A percentile compares a stretch with the other conserved stretches of the same genome.
Conservation (phyloP, 495 filamentous ascomycete species). For the Penicillium flavigenum region DNA sequence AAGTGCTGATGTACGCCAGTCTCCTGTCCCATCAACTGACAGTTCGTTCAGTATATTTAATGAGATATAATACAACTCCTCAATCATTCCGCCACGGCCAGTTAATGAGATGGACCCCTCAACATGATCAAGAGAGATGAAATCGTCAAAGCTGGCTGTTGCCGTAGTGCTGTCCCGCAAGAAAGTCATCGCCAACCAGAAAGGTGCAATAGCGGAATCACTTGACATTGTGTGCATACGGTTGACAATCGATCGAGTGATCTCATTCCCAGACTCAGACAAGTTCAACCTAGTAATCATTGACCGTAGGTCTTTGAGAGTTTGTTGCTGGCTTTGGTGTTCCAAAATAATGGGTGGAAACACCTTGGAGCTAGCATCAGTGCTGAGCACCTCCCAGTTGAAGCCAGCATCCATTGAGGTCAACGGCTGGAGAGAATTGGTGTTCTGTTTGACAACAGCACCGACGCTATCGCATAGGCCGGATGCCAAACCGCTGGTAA, state of each 20-base stretch:
- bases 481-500: conserved; percentile 65
- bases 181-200: conserved; percentile 80
- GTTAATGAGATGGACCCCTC: conserved; percentile 36
- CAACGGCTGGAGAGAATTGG: conserved; percentile 31
- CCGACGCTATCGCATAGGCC: conserved; percentile 49
- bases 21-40: conserved; percentile 51
- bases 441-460: conserved; percentile 35
- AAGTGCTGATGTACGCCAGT: conserved; percentile 71
- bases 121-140: conserved; percentile 52
- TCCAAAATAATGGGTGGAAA: conserved; percentile 55
- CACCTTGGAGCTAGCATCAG: neutral
- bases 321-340: conserved; percentile 63
- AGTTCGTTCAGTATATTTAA: conserved; percentile 57
- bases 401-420: conserved; percentile 20
- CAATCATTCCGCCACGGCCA: conserved; percentile 56
- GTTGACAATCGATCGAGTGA: conserved; percentile 58
- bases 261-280: conserved; percentile 41
- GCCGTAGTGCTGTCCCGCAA: conserved; percentile 52
- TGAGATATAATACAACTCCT: conserved; percentile 79
- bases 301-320: conserved; percentile 50
- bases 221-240: conserved; percentile 56
- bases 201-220: conserved; percentile 60
- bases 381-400: conserved; percentile 14
- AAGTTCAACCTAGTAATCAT: conserved; percentile 43
- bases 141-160: conserved; percentile 59